Base-by-base conservation (phyloP, 768 basidiomycete species). In the Tremella fuciformis region DNA sequence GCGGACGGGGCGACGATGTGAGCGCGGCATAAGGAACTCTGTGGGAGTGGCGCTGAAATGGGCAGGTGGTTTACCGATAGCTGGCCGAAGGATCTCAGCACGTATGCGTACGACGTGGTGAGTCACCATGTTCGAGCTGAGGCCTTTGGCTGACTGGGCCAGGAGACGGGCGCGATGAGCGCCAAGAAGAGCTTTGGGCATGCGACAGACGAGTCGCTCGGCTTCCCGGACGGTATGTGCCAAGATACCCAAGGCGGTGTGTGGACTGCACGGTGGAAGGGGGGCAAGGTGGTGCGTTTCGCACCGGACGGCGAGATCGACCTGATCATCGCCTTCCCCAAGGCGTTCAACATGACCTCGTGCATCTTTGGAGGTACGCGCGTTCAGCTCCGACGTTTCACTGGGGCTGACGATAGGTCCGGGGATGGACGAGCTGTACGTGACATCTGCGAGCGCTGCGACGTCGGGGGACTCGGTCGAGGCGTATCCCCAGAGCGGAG, bases 321-420 rank as follows among this genome's bases (percentile, higher is more conserved):
- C 38, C 24, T 58, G 1, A 55, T 65, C n/a, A 58, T 68, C 38
- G 29, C 55, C 21, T 42, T 68, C 16, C 67, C 67, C 16, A 57
- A 57, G 39, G 67, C 57, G 15, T 25, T 63, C 38, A 66, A 66
- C 49, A 59, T 69, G 24, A 69, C 67, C 18, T 63, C 53, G 38
- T 69, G 65, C 53, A 50, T 69, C 15, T 66, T 63, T 47, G 65
- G 67, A 41, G 67, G 67, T 66, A 37, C 25, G 63, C 55, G 16
- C 34, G 6, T 8, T 34, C 26, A 7, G n/a, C 19, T 19, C 29
- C 1, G 25, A 8, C 19, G 29, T n/a, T 22, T 34, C n/a, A 37
- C 8, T 2, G 6, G 13, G 13, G 9, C 29, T 29, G 15, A 34
- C 11, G 11, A 34, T 11, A 60, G 58, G 58, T 13, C 15, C 42